Percentiles rank a stretch among this genome's conserved stretches.
Conservation (phyloP, 306 rosid species). For the Rosa chinensis region DNA sequence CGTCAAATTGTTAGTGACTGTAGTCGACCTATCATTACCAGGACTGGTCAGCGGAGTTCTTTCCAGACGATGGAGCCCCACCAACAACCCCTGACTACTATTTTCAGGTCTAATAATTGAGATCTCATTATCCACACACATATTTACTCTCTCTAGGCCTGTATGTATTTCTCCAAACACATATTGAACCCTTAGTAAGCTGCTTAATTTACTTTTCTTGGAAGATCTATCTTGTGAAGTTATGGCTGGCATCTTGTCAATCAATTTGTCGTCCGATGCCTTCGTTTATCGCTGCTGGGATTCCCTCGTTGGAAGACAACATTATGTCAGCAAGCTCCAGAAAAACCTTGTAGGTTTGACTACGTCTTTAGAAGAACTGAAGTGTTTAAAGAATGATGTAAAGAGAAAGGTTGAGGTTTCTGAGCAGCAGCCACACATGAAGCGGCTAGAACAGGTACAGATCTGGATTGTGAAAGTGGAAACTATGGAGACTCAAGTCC, state of each 20-base stretch:
- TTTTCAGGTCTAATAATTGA: too few species aligned
- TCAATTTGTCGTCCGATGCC: neutral
- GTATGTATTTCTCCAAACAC: too few species aligned
- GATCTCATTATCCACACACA: too few species aligned
- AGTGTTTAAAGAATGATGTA: neutral
- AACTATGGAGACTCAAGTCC: neutral
- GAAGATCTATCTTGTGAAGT: too few species aligned
- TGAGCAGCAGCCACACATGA: conserved; percentile 1
- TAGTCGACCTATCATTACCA: too few species aligned
- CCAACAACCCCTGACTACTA: too few species aligned
- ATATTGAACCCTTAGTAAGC: too few species aligned
- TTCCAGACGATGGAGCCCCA: too few species aligned
- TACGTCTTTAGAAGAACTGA: neutral
- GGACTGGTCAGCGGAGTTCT: too few species aligned
- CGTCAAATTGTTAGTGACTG: too few species aligned
- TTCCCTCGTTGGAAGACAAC: neutral
- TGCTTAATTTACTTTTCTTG: too few species aligned
- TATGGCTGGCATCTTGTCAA: conserved; percentile 12
- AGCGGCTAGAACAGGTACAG: neutral
- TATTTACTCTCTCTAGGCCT: too few species aligned
- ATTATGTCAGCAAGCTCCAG: neutral
- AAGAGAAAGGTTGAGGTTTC: neutral
- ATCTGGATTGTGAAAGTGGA: conserved; percentile 4
- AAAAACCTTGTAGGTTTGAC: neutral
- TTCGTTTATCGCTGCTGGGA: neutral